Evolutionary conservation across 129 eudicot species (phyloP).

Genomic region (Apium graveolens): DNA sequence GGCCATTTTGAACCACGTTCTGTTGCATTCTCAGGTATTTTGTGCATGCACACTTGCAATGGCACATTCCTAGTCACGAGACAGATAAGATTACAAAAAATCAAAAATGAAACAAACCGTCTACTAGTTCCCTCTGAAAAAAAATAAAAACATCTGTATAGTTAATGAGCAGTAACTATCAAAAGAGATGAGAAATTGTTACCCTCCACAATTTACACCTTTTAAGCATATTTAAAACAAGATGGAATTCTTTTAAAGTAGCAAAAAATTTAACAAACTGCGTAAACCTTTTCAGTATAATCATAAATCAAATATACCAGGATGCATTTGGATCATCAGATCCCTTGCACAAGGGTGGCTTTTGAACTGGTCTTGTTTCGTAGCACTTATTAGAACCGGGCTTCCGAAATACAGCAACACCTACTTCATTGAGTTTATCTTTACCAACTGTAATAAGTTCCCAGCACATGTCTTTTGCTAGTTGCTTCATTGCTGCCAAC

Average conservation of each 20-base stretch:
- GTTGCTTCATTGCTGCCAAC: constrained; percentile 41
- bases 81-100: neutral
- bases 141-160: neutral
- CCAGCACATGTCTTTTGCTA: constrained; percentile 55
- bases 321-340: constrained; percentile 36
- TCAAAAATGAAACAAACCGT: too few relatives aligned
- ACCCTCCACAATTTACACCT: neutral
- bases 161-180: neutral
- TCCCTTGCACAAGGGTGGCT: constrained; percentile 32
- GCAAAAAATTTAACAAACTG: neutral
- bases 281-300: neutral
- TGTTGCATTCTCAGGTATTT: constrained; percentile 16
- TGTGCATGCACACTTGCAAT: constrained; percentile 31
- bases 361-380: constrained; percentile 17
- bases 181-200: neutral
- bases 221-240: neutral
- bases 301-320: constrained; percentile 15
- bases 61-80: constrained; percentile 24
- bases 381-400: constrained; percentile 32
- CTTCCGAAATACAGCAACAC: constrained; percentile 30
- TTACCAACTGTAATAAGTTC: constrained; percentile 28
- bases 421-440: constrained; percentile 33
- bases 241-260: neutral
- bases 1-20: constrained; percentile 31
- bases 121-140: neutral